These are phyloP conservation scores for Lentinula raphanica DNA, from an alignment of 768 basidiomycete species.

Conservation along the genomic window DNA sequence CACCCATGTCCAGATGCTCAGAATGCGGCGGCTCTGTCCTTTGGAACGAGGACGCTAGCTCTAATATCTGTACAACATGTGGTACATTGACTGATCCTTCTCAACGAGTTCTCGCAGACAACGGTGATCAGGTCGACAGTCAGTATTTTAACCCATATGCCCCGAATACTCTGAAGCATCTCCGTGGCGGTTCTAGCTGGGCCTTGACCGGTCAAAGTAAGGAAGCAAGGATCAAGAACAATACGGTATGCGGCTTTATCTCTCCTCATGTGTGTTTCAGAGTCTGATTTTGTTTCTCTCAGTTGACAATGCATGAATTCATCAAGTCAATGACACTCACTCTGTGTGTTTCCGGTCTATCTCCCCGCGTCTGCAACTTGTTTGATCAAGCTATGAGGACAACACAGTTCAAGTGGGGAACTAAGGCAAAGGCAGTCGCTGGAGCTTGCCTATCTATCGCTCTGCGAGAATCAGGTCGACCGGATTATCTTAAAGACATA, in stretches of 20 bases:
- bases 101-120: conserved; percentile 56
- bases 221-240: conserved; percentile 58
- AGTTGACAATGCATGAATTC: conserved; percentile 63
- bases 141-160: conserved; percentile 9
- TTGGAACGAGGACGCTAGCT: conserved; percentile 55
- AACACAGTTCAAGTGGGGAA: conserved; percentile 67
- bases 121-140: conserved; percentile 6
- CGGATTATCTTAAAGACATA: conserved; percentile 64
- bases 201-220: conserved; percentile 61
- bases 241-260: conserved; percentile 56
- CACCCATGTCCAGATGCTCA: conserved; percentile 41
- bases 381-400: conserved; percentile 64
- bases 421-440: conserved; percentile 61
- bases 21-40: conserved; percentile 49
- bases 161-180: conserved; percentile 41
- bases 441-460: conserved; percentile 68
- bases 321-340: conserved; percentile 56
- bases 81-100: conserved; percentile 64
- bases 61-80: conserved; percentile 63
- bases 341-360: conserved; percentile 53
- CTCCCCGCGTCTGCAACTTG: conserved; percentile 59
- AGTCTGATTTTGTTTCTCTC: conserved; percentile 3
- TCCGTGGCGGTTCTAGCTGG: conserved; percentile 49
- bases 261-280: conserved; percentile 11
- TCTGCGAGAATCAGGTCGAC: conserved; percentile 63